Evolutionary conservation across 1,139 yeast species (phyloP).

Genomic region (Geotrichum phurueaensis): DNA sequence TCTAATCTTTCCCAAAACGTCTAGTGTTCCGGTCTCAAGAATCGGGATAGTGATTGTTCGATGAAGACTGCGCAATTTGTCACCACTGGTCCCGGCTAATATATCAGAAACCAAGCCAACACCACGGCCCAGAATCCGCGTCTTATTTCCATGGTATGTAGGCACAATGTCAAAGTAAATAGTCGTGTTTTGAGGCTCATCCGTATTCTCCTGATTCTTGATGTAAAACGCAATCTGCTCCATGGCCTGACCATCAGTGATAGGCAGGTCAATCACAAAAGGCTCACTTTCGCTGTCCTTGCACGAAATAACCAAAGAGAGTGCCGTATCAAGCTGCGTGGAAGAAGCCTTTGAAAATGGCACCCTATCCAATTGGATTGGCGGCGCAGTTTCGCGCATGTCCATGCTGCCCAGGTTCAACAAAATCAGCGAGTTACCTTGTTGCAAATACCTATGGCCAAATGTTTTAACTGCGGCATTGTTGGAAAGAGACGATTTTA

Average conservation of each 20-base stretch:
- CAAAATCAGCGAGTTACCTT: conserved; percentile 57
- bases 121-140: conserved; percentile 72
- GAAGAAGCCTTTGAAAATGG: conserved; percentile 70
- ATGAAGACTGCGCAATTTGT: conserved; percentile 57
- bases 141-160: conserved; percentile 60
- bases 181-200: conserved; percentile 17
- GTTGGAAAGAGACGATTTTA: background rate
- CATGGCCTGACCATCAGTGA: conserved; percentile 70
- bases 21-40: conserved; percentile 62
- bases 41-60: conserved; percentile 71
- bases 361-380: conserved; percentile 67
- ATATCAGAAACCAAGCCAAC: conserved; percentile 66
- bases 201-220: conserved; percentile 33
- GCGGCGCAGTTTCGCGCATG: conserved; percentile 51
- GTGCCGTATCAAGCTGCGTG: conserved; percentile 82
- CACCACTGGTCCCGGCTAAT: conserved; percentile 63
- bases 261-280: conserved; percentile 69
- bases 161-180: conserved; percentile 85
- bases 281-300: conserved; percentile 54
- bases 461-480: conserved; percentile 54
- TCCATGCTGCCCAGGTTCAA: conserved; percentile 87
- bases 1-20: conserved; percentile 67
- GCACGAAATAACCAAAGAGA: conserved; percentile 64
- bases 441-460: conserved; percentile 71
- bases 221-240: conserved; percentile 80